A percentile compares a stretch with the other conserved stretches of the same genome.
phyloP scores from a whole-genome alignment of 1,284 basidiomycete species.

The Rhizoctonia solani region DNA sequence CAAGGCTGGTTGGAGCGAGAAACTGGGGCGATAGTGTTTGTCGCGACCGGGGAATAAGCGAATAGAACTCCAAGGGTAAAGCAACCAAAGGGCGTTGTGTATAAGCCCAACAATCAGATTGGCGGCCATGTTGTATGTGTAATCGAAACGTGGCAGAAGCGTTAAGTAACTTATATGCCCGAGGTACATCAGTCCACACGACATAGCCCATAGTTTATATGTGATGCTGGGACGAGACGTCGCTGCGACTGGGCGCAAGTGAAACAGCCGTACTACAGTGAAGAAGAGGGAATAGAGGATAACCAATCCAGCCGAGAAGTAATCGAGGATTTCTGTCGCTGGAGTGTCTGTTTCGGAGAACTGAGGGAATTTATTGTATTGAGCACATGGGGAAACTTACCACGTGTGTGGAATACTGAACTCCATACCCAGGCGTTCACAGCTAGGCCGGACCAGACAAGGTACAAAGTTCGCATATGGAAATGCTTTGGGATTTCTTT shows the following conservation, averaged over 20 bases:
- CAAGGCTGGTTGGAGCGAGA: conserved; percentile 58
- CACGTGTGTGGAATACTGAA: conserved; percentile 88
- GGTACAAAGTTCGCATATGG: conserved; percentile 73
- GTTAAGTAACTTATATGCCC: conserved; percentile 80
- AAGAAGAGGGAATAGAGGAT: conserved; percentile 78
- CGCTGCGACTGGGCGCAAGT: conserved; percentile 59
- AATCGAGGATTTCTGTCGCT: conserved; percentile 89
- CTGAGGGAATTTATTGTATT: neutral
- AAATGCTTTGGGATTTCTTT: conserved; percentile 59
- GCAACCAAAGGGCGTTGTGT: conserved; percentile 81
- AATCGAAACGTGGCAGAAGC: conserved; percentile 83
- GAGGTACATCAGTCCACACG: conserved; percentile 60
- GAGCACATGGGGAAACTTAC: conserved; percentile 49
- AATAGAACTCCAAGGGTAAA: conserved; percentile 57
- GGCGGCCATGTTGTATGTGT: conserved; percentile 92
- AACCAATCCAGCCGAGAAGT: conserved; percentile 89
- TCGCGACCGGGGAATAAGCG: conserved; percentile 36
- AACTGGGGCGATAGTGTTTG: conserved; percentile 57
- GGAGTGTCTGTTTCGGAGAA: conserved; percentile 63
- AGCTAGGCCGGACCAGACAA: conserved; percentile 70
- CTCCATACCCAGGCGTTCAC: conserved; percentile 96
- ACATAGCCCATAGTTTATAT: conserved; percentile 48
- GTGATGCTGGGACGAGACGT: conserved; percentile 27
- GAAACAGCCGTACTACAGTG: conserved; percentile 75
- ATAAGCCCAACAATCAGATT: conserved; percentile 73